A percentile compares a stretch with the other conserved stretches of the same genome.
phyloP scores from a whole-genome alignment of 768 basidiomycete species.

The Boletellus emodensis region DNA sequence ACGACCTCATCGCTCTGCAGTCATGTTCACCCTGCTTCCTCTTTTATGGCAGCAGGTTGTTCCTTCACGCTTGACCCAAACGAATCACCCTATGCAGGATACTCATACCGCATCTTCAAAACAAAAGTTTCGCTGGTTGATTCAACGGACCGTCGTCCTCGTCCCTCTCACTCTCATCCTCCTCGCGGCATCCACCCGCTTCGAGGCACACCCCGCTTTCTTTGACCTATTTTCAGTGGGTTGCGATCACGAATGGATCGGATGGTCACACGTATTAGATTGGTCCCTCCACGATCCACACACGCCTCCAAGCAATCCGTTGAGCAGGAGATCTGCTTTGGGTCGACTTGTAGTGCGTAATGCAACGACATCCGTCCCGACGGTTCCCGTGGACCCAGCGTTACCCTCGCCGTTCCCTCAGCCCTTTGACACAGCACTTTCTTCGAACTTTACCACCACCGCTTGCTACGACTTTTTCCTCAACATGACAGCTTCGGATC shows the following conservation, averaged over 20 bases:
- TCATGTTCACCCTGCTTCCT: conserved; percentile 41
- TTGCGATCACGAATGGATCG: conserved; percentile 28
- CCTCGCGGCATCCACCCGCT: conserved; percentile 52
- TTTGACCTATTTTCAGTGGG: conserved; percentile 39
- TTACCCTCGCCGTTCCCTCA: conserved; percentile 79
- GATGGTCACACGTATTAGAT: conserved; percentile 26
- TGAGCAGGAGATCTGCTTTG: conserved; percentile 9
- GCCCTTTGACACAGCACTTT: conserved; percentile 60
- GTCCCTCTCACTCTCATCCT: conserved; percentile 54
- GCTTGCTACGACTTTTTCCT: conserved; percentile 68
- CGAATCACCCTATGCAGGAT: neutral
- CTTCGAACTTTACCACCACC: conserved; percentile 60
- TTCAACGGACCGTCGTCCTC: conserved; percentile 49
- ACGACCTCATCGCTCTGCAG: neutral
- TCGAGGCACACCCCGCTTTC: conserved; percentile 43
- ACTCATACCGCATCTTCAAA: conserved; percentile 17
- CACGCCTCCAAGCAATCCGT: conserved; percentile 10
- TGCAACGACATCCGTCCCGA: conserved; percentile 18
- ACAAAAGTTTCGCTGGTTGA: conserved; percentile 36
- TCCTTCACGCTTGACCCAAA: conserved; percentile 4
- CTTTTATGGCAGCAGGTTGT: conserved; percentile 7
- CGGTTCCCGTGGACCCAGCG: conserved; percentile 34
- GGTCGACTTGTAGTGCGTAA: conserved; percentile 1
- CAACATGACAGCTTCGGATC: conserved; percentile 61
- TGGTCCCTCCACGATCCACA: conserved; percentile 46